Base-by-base conservation (phyloP, 352 stramenopile genomes). In the Thraustotheca clavata region DNA sequence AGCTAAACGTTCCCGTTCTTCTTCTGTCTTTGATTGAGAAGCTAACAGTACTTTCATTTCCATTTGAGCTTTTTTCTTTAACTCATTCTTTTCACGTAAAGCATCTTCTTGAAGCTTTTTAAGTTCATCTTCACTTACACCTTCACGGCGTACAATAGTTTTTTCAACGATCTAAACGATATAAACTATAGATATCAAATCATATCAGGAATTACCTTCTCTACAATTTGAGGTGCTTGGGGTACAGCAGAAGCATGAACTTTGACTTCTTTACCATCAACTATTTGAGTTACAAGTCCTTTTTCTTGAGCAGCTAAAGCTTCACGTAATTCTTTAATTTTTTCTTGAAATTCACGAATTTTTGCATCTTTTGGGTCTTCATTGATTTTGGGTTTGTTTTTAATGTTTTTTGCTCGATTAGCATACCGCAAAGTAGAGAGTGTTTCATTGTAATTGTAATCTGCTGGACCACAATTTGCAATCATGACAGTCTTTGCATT, bases 401-500 rank as follows among this genome's bases (percentile, higher is more conserved):
- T 94, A 61, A 98, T 98, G 70, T 97, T 97, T 59, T 95, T 83
- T 39, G 94, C 91, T 12, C 92, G 83, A 59, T 97, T 96, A 2
- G 91, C 94, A 68, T 97, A 98, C 24, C 90, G 86, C 31, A 98
- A 66, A n/a, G 94, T 97, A 27, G 83, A 96, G 24, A 97, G 59
- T 18, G 89, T 97, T 71, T 87, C 78, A 62, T 98, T 96, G 69
- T 97, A 97, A 70, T 99, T 99, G 73, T 98, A 98, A 76, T 97
- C 92, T 1, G 94, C 94, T 1, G 95, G 94, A 11, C 94, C 94
- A 59, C 87, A 96, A 75, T 98, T 98, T n/a, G 95, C 96, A 57
- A 97, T 96, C 95, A 99, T 98, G 46, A 98, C 90, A 5, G 94
- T 98, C 73, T 98, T 96, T 0, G 94, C 96, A 67, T 98, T 98